Evolutionary conservation across 306 rosid genomes (phyloP).

Genomic region (Quercus glauca): DNA sequence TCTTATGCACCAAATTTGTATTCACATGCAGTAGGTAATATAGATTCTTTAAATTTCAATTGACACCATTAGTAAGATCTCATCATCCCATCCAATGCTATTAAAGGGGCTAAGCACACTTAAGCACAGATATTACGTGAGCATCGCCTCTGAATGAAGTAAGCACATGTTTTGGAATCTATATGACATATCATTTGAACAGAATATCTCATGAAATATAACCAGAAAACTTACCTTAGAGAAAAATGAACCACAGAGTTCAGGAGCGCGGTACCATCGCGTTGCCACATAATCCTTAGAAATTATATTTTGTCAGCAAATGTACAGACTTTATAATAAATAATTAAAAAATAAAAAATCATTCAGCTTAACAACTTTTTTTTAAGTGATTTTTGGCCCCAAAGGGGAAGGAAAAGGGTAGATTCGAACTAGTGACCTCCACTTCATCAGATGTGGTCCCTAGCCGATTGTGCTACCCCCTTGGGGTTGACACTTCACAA

Average conservation of each 20-base stretch:
- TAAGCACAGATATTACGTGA: neutral
- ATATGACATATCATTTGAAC: neutral
- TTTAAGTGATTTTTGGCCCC: too few relatives aligned
- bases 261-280: conserved; percentile 81
- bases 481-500: neutral
- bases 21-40: neutral
- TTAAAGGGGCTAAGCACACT: neutral
- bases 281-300: conserved; percentile 72
- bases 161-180: neutral
- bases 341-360: neutral
- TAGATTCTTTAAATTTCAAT: neutral
- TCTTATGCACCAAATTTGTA: too few relatives aligned
- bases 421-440: too few relatives aligned
- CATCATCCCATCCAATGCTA: neutral
- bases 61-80: neutral
- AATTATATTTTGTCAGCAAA: conserved; percentile 7
- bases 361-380: too few relatives aligned
- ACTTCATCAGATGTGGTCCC: too few relatives aligned
- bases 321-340: neutral
- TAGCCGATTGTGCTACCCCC: too few relatives aligned
- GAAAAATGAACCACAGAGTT: conserved; percentile 70
- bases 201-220: neutral
- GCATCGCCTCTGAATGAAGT: neutral
- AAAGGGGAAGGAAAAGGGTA: too few relatives aligned
- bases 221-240: conserved; percentile 43